Base-by-base conservation (phyloP, 495 filamentous ascomycete genomes). In the Hypoxylon rickii region DNA sequence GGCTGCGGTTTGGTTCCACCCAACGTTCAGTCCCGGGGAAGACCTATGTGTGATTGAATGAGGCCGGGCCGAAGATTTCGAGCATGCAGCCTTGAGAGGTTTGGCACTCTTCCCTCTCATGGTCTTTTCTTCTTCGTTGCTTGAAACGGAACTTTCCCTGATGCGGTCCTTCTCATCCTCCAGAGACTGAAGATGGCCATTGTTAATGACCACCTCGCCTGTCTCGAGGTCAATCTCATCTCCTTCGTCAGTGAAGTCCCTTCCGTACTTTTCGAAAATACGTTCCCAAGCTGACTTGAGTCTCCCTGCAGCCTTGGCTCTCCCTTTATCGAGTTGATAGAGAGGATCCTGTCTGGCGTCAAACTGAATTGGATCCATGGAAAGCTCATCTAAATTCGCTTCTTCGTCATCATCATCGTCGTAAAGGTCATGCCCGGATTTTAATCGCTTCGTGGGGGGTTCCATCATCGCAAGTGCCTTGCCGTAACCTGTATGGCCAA, bases 251-350 rank as follows among this genome's bases (percentile, higher is more conserved):
- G 82, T 82, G 63, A 96, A 96, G 70, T 96, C 87, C 61, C 80
- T 82, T 16, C 79, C 83, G 67, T 96, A 98, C 70, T 94, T 96
- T 21, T 84, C 81, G 63, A 96, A 96, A 31, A 98, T 96, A 37
- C 76, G 66, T 63, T 96, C 92, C 61, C 94, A 96, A 1, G 84
- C 80, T 8, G 83, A 86, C 74, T 93, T 92, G 10, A 96, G 80
- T 34, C 80, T 84, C 37, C 73, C 68, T 26, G 85, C 83, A 51
- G 89, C 87, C 45, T 77, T 78, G 5, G 76, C 78, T 54, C 83
- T 83, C 32, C 78, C 81, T 51, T 76, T 74, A 54, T 83, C 72
- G 10, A 89, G 70, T 53, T 83, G 77, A 45, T 76, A 70, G 36
- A 79, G 74, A 10, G 77, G 73, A 29, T 80, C 75, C 18, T 75